These are phyloP conservation scores for Wickerhamiella spandovensis DNA, from an alignment of 805 yeast genomes.

Conservation along the genomic window DNA sequence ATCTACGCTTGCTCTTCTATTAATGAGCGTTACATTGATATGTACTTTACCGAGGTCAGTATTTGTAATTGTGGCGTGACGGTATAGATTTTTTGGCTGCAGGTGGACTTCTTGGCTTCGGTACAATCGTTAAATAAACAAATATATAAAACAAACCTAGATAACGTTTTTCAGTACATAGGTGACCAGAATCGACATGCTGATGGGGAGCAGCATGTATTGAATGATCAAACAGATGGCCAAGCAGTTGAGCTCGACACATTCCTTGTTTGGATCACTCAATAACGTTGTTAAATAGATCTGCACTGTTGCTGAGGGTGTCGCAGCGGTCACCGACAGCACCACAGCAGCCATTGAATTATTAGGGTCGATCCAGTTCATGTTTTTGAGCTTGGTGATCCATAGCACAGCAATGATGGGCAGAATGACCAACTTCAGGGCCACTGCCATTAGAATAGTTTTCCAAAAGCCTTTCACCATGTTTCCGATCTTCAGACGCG, in stretches of 20 bases:
- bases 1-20: too few relatives aligned
- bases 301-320: slow-evolving; percentile 82
- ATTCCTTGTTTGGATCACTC: slow-evolving; percentile 38
- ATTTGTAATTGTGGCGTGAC: too few relatives aligned
- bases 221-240: slow-evolving; percentile 66
- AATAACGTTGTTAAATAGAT: slow-evolving; percentile 82
- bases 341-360: slow-evolving; percentile 57
- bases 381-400: slow-evolving; percentile 43
- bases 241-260: slow-evolving; percentile 62
- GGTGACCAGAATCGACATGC: slow-evolving; percentile 63
- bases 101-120: too few relatives aligned
- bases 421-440: slow-evolving; percentile 46
- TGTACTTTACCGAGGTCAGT: too few relatives aligned
- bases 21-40: too few relatives aligned
- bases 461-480: slow-evolving; percentile 57
- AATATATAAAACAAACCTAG: background rate
- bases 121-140: too few relatives aligned
- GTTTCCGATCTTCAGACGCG: slow-evolving; percentile 47
- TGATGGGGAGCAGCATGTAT: slow-evolving; percentile 51
- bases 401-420: slow-evolving; percentile 71
- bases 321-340: slow-evolving; percentile 56
- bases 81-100: too few relatives aligned
- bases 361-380: slow-evolving; percentile 48
- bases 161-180: slow-evolving; percentile 35
- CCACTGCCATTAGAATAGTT: slow-evolving; percentile 44